These are phyloP conservation scores for Aspergillus amoenus DNA, from an alignment of 2,329 filamentous ascomycete genomes.

Conservation along the genomic window DNA sequence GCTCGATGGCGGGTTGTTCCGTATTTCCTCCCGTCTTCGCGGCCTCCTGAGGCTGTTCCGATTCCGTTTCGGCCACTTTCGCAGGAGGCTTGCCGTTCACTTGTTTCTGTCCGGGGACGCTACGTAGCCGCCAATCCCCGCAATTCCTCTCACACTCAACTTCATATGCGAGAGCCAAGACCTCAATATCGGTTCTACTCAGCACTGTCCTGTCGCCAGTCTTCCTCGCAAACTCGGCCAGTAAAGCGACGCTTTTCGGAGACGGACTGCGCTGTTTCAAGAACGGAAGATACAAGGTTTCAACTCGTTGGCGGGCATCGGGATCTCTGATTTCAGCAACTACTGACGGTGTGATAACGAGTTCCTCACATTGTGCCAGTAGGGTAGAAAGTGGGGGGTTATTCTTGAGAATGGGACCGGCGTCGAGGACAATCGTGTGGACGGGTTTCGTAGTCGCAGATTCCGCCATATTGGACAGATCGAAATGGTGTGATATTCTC, in stretches of 20 bases:
- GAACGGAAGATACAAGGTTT: constrained; percentile 84
- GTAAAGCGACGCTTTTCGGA: constrained; percentile 73
- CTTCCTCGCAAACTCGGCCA: constrained; percentile 80
- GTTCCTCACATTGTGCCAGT: constrained; percentile 69
- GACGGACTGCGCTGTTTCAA: constrained; percentile 72
- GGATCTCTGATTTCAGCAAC: constrained; percentile 84
- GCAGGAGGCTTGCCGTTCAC: constrained; percentile 68
- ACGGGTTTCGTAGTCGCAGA: constrained; percentile 59
- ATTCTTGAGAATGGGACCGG: constrained; percentile 91
- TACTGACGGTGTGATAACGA: constrained; percentile 83
- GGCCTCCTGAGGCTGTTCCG: constrained; percentile 27
- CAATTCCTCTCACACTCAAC: constrained; percentile 87
- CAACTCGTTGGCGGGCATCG: constrained; percentile 73
- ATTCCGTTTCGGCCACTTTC: constrained; percentile 38
- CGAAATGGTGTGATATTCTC: neutral
- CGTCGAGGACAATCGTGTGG: constrained; percentile 82
- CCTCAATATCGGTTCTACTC: constrained; percentile 83
- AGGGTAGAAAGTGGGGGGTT: constrained; percentile 82
- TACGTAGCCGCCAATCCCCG: constrained; percentile 83
- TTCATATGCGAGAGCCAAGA: constrained; percentile 89
- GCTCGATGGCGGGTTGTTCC: constrained; percentile 25
- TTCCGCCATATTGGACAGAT: constrained; percentile 23
- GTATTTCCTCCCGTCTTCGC: constrained; percentile 31
- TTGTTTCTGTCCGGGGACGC: constrained; percentile 73
- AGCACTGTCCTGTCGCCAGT: constrained; percentile 88